Percentiles rank a stretch among this genome's conserved stretches.
Evolutionary conservation across 306 rosid genomes (phyloP).

Genomic region (Neltuma alba): DNA sequence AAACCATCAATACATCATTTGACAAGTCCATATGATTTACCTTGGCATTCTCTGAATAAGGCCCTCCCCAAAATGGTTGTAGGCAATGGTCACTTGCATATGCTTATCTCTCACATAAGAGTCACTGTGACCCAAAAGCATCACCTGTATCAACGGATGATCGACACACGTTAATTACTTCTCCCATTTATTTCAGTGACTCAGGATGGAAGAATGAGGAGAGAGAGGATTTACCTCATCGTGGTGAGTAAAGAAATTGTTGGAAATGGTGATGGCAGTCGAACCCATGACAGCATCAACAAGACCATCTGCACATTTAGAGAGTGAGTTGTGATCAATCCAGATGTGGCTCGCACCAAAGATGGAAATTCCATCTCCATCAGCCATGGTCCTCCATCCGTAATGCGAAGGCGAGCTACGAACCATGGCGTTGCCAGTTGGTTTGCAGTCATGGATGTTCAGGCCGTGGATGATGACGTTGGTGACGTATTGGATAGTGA

Average conservation of each 20-base stretch:
- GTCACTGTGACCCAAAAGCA: constrained; percentile 93
- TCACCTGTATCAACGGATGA: too few relatives aligned
- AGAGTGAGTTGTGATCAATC: constrained; percentile 89
- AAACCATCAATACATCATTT: background rate
- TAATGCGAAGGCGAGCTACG: constrained; percentile 91
- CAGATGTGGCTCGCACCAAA: constrained; percentile 88
- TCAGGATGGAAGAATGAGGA: too few relatives aligned
- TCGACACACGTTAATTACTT: too few relatives aligned
- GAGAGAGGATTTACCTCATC: constrained; percentile 67
- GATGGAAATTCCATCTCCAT: constrained; percentile 85
- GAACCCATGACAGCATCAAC: constrained; percentile 93
- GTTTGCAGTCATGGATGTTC: constrained; percentile 84
- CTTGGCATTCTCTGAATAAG: constrained; percentile 99
- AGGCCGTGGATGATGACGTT: constrained; percentile 91
- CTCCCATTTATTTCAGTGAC: background rate
- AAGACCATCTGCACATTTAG: constrained; percentile 90
- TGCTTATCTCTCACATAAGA: constrained; percentile 81
- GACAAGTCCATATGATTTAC: constrained; percentile 47
- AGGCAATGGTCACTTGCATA: constrained; percentile 98
- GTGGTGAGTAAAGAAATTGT: constrained; percentile 91
- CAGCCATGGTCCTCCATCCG: constrained; percentile 96
- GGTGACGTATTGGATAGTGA: constrained; percentile 82
- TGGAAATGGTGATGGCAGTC: constrained; percentile 88
- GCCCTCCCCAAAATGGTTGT: constrained; percentile 98
- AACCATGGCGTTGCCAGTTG: constrained; percentile 93